These are phyloP conservation scores for Syzygium grande DNA, from an alignment of 345 rosid genomes.

Conservation along the genomic window DNA sequence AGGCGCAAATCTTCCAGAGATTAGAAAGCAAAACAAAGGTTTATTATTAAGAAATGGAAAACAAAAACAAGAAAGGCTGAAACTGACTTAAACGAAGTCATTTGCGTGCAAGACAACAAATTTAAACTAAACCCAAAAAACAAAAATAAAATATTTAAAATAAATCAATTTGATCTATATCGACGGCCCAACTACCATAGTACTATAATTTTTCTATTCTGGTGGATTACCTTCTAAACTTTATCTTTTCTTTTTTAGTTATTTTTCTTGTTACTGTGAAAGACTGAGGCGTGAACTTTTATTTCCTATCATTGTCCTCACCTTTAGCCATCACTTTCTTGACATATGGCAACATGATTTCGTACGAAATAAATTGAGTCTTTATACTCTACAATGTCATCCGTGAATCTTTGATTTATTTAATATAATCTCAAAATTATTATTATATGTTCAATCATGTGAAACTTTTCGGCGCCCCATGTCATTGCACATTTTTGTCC, in stretches of 20 bases:
- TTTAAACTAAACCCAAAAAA: not conserved
- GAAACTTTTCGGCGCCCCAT: not conserved
- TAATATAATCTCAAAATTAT: not conserved
- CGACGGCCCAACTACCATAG: not conserved
- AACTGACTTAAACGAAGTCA: not conserved
- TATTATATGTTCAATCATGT: not conserved
- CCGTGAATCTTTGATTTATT: not conserved
- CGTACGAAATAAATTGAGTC: no score
- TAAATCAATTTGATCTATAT: not conserved
- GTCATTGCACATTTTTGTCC: not conserved
- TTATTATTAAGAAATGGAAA: not conserved
- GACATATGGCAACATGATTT: not conserved
- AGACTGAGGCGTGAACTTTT: no score
- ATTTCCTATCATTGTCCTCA: no score
- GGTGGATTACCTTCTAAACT: not conserved
- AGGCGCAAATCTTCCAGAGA: not conserved
- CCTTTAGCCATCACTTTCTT: not conserved
- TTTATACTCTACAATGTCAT: rapidly evolving
- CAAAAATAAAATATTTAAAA: not conserved
- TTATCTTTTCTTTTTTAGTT: not conserved
- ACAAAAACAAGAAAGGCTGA: not conserved
- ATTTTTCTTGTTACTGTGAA: no score
- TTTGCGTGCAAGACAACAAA: not conserved
- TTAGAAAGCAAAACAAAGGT: not conserved
- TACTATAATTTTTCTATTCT: not conserved